These are phyloP conservation scores for Phaffomyces antillensis DNA, from an alignment of 805 yeast genomes.

Conservation along the genomic window DNA sequence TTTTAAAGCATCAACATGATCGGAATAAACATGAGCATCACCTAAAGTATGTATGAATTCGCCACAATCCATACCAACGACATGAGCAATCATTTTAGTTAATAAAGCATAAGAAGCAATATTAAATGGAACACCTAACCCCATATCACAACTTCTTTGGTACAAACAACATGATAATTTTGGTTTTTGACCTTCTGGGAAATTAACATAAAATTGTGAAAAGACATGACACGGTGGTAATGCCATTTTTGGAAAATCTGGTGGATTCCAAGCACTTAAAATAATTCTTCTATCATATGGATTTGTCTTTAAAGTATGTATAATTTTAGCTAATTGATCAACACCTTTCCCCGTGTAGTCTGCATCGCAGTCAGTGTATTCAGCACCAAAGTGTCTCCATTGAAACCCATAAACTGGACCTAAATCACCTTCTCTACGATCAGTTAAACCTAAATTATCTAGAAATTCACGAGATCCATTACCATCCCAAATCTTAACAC, in stretches of 20 bases:
- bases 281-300: constrained; percentile 95
- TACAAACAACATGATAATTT: constrained; percentile 81
- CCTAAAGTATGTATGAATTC: constrained; percentile 95
- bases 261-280: constrained; percentile 97
- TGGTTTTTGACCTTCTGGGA: constrained; percentile 59
- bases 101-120: constrained; percentile 93
- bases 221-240: constrained; percentile 98
- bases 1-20: constrained; percentile 86
- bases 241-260: constrained; percentile 91
- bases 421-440: constrained; percentile 86
- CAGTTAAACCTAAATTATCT: constrained; percentile 71
- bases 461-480: constrained; percentile 91
- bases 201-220: constrained; percentile 88
- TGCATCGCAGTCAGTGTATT: constrained; percentile 76
- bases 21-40: constrained; percentile 91
- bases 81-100: constrained; percentile 91
- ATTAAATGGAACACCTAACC: constrained; percentile 98
- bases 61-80: constrained; percentile 93
- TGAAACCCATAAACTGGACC: constrained; percentile 99
- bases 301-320: constrained; percentile 70
- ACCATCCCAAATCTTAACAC: constrained; percentile 99
- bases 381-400: constrained; percentile 99
- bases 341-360: constrained; percentile 85
- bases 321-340: constrained; percentile 81
- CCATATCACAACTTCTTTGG: constrained; percentile 99